These are phyloP conservation scores for Phellopilus nigrolimitatus DNA, from an alignment of 1,284 basidiomycete genomes.

Conservation along the genomic window DNA sequence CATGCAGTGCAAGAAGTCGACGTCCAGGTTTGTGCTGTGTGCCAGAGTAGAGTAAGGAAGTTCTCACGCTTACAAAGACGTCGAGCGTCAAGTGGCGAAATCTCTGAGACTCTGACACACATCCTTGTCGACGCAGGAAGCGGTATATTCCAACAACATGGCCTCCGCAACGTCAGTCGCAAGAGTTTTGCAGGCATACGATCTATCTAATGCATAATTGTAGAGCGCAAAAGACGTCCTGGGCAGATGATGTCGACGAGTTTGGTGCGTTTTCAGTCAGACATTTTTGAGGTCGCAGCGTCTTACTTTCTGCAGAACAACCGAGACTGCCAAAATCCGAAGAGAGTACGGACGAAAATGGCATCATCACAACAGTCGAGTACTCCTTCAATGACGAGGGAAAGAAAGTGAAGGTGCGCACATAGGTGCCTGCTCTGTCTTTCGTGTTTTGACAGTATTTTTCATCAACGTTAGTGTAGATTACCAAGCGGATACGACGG, in stretches of 20 bases:
- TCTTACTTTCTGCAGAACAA: slow-evolving; percentile 30
- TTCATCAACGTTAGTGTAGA: slow-evolving; percentile 37
- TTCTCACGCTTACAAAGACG: too few species aligned
- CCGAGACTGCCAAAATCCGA: slow-evolving; percentile 35
- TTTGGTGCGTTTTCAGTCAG: slow-evolving; percentile 46
- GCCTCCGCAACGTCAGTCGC: not conserved
- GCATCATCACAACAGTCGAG: slow-evolving; percentile 82
- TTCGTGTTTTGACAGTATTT: not conserved
- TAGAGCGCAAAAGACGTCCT: slow-evolving; percentile 40
- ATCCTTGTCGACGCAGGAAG: too few species aligned
- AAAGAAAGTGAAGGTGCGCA: slow-evolving; percentile 85
- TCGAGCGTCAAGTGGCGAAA: too few species aligned
- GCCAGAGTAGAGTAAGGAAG: too few species aligned
- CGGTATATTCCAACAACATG: too few species aligned
- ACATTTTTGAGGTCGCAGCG: not conserved
- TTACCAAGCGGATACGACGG: slow-evolving; percentile 84
- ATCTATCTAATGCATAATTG: not conserved
- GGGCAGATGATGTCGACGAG: slow-evolving; percentile 82
- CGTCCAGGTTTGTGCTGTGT: too few species aligned
- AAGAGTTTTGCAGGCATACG: too few species aligned
- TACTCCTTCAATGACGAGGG: slow-evolving; percentile 88
- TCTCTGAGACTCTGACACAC: too few species aligned
- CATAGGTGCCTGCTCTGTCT: not conserved
- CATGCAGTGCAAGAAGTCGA: too few species aligned
- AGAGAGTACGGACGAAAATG: slow-evolving; percentile 83